These are phyloP conservation scores for Podochytrium sp. DNA, from an alignment of 192 early-diverging fungal species.

Conservation along the genomic window DNA sequence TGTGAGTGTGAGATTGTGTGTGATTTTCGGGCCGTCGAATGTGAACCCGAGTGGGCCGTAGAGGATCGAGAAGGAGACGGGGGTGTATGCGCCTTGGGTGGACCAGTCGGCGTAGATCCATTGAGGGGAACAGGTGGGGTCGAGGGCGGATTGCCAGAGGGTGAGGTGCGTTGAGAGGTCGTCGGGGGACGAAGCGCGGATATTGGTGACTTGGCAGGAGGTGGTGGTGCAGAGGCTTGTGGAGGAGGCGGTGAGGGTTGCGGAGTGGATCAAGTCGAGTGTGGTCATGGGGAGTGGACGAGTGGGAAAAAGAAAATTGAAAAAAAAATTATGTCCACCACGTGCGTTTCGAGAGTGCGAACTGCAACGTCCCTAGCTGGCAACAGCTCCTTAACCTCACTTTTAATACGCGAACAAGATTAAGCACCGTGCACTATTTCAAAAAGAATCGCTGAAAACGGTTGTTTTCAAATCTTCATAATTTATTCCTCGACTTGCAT, in stretches of 20 bases:
- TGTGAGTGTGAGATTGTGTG: not conserved
- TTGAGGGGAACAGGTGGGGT: not conserved
- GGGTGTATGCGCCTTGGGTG: not conserved
- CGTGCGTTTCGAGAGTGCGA: no score
- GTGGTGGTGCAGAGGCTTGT: not conserved
- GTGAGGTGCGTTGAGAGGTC: not conserved
- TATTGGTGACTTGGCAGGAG: not conserved
- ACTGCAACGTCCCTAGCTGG: no score
- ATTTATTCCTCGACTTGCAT: not conserved
- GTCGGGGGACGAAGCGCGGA: not conserved
- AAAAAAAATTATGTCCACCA: no score
- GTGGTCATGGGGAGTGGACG: no score
- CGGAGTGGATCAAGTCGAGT: not conserved
- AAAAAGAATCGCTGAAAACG: no score
- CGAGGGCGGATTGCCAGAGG: slow-evolving; percentile 9
- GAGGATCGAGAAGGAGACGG: not conserved
- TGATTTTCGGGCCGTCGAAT: not conserved
- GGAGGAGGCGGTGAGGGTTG: not conserved
- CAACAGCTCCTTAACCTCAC: no score
- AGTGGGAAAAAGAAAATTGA: no score
- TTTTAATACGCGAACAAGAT: no score
- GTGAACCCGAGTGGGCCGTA: slow-evolving; percentile 3
- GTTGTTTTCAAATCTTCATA: not conserved
- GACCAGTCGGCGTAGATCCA: slow-evolving; percentile 10
- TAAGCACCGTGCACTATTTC: no score